Evolutionary conservation across 768 basidiomycete genomes (phyloP), one percentile per base, ranked within the genome.

Genomic region (Vishniacozyma victoriae): DNA sequence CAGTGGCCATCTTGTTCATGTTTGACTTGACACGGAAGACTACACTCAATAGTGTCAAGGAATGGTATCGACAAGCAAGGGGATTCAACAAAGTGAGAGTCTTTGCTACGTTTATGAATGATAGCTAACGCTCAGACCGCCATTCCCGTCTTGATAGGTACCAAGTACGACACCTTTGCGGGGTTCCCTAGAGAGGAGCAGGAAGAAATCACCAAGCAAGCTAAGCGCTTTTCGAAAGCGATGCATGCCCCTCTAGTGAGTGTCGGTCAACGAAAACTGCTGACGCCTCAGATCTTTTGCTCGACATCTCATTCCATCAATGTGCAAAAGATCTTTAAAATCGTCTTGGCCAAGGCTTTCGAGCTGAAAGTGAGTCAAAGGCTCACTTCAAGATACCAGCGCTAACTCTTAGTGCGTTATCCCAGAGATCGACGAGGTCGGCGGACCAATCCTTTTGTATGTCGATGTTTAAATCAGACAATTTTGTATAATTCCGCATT

Each of bases 1-100:
- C 95, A n/a, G 92, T 97, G 49, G 95, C 95, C 33, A 93, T 99
- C 66, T 78, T 99, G 39, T 99, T 97, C 82, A 97, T 97, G 95
- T 99, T 99, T 71, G 95, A 99, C 76, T 79, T 99, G 38, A 90
- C 89, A 50, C 83, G 95, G 60, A 97, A 97, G 75, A 88, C 87
- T 52, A 99, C 95, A 35, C 74, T 99, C 55, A 97, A 97, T 75
- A 93, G 89, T 48, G 90, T 99, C 62, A 97, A 97, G 75, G 95
- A 99, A 74, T 99, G 95, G 95, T 99, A 97, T 78, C 80, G 95
- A 62, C 95, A 99, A 75, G 91, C 92, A 44, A 79, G 95, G 64
- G 95, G 95, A 18, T 99, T 99, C 76, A 97, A 97, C 77, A 97
- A 97, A 80, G 93, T 91, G 50, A 43, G n/a, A n/a, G n/a, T n/a